Evolutionary conservation across 192 early-diverging fungal genomes (phyloP).

Genomic region (Glomus cerebriforme): DNA sequence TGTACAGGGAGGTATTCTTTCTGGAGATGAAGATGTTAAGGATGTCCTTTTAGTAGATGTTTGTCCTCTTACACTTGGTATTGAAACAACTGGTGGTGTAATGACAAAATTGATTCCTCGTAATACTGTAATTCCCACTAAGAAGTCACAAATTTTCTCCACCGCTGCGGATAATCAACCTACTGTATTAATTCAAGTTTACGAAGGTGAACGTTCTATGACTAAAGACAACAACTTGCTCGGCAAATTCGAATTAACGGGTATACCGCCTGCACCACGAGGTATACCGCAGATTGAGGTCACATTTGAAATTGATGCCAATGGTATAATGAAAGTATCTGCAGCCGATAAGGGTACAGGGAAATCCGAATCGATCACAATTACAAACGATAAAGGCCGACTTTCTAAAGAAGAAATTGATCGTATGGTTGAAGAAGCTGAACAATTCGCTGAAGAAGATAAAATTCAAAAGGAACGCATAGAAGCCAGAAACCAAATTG

Average conservation of each 20-base stretch:
- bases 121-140: slow-evolving; percentile 93
- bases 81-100: slow-evolving; percentile 96
- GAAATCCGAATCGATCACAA: slow-evolving; percentile 94
- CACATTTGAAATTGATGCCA: slow-evolving; percentile 92
- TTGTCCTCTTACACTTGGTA: slow-evolving; percentile 95
- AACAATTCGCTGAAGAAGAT: slow-evolving; percentile 92
- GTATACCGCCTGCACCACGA: slow-evolving; percentile 92
- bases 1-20: slow-evolving; percentile 91
- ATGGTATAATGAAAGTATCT: slow-evolving; percentile 92
- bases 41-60: slow-evolving; percentile 88
- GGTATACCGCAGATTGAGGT: slow-evolving; percentile 98
- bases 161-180: slow-evolving; percentile 98
- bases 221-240: slow-evolving; percentile 99
- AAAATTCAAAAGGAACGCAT: slow-evolving; percentile 77
- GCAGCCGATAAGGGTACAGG: slow-evolving; percentile 96
- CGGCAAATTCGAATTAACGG: slow-evolving; percentile 95
- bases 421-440: slow-evolving; percentile 96
- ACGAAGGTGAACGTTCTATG: slow-evolving; percentile 93
- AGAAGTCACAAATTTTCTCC: slow-evolving; percentile 98
- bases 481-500: slow-evolving; percentile 87
- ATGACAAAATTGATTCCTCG: slow-evolving; percentile 95
- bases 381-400: slow-evolving; percentile 97
- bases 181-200: slow-evolving; percentile 95
- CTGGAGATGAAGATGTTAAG: slow-evolving; percentile 65
- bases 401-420: slow-evolving; percentile 94